Percentiles rank a stretch among this genome's conserved stretches.
phyloP scores from a whole-genome alignment of 805 yeast genomes.

The Candida pini region DNA sequence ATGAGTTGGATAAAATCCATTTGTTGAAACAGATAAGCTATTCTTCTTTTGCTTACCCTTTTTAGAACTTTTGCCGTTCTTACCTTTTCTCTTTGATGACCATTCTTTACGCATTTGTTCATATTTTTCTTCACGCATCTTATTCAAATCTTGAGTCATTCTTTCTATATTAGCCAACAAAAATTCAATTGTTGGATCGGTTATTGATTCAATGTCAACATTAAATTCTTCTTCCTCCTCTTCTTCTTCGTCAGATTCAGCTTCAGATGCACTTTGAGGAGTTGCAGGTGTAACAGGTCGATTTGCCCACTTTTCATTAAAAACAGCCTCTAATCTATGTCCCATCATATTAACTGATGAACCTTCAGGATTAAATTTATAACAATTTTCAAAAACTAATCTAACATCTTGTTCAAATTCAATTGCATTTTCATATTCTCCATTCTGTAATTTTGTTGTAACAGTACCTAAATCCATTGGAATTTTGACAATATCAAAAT shows the following conservation, averaged over 20 bases:
- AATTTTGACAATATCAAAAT: conserved; percentile 75
- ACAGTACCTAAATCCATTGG: conserved; percentile 96
- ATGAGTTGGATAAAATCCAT: conserved; percentile 27
- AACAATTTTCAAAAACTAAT: conserved; percentile 83
- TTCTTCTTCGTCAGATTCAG: conserved; percentile 35
- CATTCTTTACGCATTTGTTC: conserved; percentile 63
- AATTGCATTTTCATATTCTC: conserved; percentile 83
- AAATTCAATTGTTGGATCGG: conserved; percentile 86
- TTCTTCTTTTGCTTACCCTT: conserved; percentile 18
- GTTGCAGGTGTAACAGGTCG: conserved; percentile 67
- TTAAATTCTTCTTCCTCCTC: conserved; percentile 43
- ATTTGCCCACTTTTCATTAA: conserved; percentile 84
- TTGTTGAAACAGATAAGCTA: conserved; percentile 9
- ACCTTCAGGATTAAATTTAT: conserved; percentile 92
- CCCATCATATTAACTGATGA: conserved; percentile 96
- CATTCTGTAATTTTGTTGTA: conserved; percentile 72
- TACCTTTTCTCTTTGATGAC: conserved; percentile 42
- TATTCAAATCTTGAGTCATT: conserved; percentile 80
- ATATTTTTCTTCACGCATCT: conserved; percentile 72
- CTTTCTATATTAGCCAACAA: conserved; percentile 80
- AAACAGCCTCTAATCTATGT: conserved; percentile 78
- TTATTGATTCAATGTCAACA: conserved; percentile 57
- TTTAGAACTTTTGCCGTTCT: conserved; percentile 32
- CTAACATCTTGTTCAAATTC: conserved; percentile 81
- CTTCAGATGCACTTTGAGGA: conserved; percentile 43